Base-by-base conservation (phyloP, 345 rosid species). In the Boechera stricta region DNA sequence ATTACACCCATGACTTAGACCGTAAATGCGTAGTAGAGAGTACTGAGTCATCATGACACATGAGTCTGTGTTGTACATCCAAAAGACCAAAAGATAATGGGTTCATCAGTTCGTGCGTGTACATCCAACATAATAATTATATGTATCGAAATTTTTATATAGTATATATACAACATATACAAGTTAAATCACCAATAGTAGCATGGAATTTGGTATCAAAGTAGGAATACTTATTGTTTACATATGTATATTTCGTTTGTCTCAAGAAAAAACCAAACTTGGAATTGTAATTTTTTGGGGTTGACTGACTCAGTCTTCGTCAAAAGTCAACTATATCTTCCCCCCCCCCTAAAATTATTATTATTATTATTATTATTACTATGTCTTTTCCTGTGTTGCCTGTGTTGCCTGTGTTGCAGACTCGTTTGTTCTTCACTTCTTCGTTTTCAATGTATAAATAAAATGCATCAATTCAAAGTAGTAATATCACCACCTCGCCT, bases 251-350 rank as follows among this genome's bases (percentile, higher is more conserved):
- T 39, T 39, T 39, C 44, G 12, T 64, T 45, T 15, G 26, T 58
- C 54, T 72, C 47, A 29, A 73, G 24, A 53, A 32, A 52, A 55
- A 63, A 33, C 10, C 29, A 32, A 66, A 60, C 0, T 51, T 68
- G 63, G 79, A 69, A 51, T 16, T n/a, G 12, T 42, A 59, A 32
- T 12, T 41, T 41, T 12, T 64, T 4, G n/a, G n/a, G 13, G 76
- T 72, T 78, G 77, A 72, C 73, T 72, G 81, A 78, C 77, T 78
- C n/a, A 65, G 77, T 65, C 81, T 66, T 72, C 56, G 69, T 78
- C 56, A 71, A 72, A 65, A 64, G 68, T 78, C 77, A 65, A 61
- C 68, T 49, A 9, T 16, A 2, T 10, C 41, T 33, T 10, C 24
- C 24, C 24, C 24, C 24, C 29, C 16, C 5, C 4, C 15, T 6